A percentile compares a stretch with the other conserved stretches of the same genome.
Evolutionary conservation across 257 asterid species (phyloP).

Genomic region (Solanum microdontum): DNA sequence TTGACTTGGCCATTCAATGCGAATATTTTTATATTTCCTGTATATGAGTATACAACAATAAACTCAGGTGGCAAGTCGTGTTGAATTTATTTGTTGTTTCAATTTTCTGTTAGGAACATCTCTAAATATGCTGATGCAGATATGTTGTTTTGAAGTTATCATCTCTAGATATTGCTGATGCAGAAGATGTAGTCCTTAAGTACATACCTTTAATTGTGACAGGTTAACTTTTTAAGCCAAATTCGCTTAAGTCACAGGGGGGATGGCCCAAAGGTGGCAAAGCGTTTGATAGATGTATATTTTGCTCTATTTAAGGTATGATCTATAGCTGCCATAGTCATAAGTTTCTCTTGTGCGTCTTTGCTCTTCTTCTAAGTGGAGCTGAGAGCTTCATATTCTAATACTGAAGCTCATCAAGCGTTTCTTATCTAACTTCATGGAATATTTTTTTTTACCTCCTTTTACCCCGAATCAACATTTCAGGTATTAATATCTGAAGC

Average conservation of each 20-base stretch:
- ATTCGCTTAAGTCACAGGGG: constrained; percentile 78
- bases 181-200: background rate
- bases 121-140: background rate
- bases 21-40: background rate
- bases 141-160: background rate
- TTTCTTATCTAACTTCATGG: background rate
- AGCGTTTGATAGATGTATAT: constrained; percentile 78
- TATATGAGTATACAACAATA: background rate
- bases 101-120: background rate
- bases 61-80: background rate
- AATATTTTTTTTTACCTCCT: background rate
- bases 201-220: constrained; percentile 8
- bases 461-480: background rate
- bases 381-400: background rate
- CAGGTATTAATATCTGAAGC: constrained; percentile 84
- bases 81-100: background rate
- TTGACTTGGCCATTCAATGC: background rate
- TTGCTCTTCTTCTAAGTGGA: background rate
- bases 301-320: constrained; percentile 93
- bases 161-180: background rate
- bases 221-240: constrained; percentile 88
- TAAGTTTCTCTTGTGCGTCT: background rate
- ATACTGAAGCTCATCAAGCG: background rate
- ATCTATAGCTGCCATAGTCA: background rate
- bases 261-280: constrained; percentile 93